Evolutionary conservation across 2,329 filamentous ascomycete genomes (phyloP), one percentile per base, ranked within the genome.

Genomic region (Sporothrix phasma): DNA sequence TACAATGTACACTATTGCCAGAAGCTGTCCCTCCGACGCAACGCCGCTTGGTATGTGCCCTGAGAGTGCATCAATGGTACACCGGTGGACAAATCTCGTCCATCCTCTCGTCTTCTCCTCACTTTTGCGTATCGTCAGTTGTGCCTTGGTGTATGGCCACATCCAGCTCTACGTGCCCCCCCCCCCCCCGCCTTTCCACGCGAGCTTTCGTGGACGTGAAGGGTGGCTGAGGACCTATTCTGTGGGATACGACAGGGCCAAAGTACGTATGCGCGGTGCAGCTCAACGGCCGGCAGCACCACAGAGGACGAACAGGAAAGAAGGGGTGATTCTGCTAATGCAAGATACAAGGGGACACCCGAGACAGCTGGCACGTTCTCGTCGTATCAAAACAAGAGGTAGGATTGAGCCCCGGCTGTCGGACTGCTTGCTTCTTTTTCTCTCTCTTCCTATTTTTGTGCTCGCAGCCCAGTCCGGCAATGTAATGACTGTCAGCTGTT

Each of bases 301-400:
- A 37, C 34, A 34, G 29, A n/a, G n/a, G 31, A 39, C 19, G 31
- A 37, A 56, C 51, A 5, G 17, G 4, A 24, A 24, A 24, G 31
- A 56, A 56, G 51, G n/a, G n/a, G n/a, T n/a, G n/a, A n/a, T n/a
- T n/a, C n/a, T n/a, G n/a, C 56, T 60, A 60, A 60, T 60, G 56
- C 56, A 60, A 60, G 56, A 41, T 15, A 60, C 56, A 45, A 60
- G 41, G 41, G 31, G 51, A 56, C 31, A 39, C 11, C 51, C 51
- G 51, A 39, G 56, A 60, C 56, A 46, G 41, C n/a, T 60, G 56
- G 56, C 56, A 60, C 56, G n/a, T 31, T 60, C 56, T 46, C 56
- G 15, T 60, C 41, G 56, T 45, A 60, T 60, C 41, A 60, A 39
- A 56, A 37, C 11, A 37, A 7, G 10, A 34, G 10, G 10, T 34